Conservation (phyloP, 805 yeast genomes). For the Novakomyces olei region DNA sequence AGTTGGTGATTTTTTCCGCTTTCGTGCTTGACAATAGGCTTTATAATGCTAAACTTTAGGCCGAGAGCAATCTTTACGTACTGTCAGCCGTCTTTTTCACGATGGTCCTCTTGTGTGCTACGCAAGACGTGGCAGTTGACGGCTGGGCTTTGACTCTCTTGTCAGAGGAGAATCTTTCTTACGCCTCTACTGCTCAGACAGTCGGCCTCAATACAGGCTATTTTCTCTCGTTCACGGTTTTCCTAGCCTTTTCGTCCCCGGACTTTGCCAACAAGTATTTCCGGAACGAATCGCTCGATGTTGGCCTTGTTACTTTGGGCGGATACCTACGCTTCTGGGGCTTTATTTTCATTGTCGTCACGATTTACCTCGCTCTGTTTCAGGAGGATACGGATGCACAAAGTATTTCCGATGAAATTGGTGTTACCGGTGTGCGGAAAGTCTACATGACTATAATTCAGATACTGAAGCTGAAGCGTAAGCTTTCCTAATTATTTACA, state of each 20-base stretch:
- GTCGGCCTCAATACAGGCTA: constrained; percentile 87
- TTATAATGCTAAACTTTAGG: constrained; percentile 14
- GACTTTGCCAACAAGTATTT: constrained; percentile 80
- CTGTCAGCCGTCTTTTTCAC: constrained; percentile 55
- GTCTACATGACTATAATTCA: constrained; percentile 17
- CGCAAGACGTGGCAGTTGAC: constrained; percentile 96
- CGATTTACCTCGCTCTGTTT: constrained; percentile 35
- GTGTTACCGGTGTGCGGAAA: constrained; percentile 14
- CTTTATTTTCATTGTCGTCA: constrained; percentile 40
- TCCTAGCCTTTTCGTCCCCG: constrained; percentile 71
- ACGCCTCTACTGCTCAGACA: constrained; percentile 94
- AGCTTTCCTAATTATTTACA: too few species aligned
- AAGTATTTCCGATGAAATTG: constrained; percentile 12
- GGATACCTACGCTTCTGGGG: constrained; percentile 67
- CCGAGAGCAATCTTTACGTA: too few species aligned
- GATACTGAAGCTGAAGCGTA: constrained; percentile 24
- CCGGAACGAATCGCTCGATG: constrained; percentile 33
- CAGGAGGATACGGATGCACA: constrained; percentile 48
- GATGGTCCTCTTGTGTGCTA: constrained; percentile 74
- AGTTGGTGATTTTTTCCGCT: background rate
- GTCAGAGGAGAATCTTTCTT: constrained; percentile 54
- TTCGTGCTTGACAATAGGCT: background rate
- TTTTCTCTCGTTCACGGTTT: constrained; percentile 75
- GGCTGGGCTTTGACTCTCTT: constrained; percentile 94
- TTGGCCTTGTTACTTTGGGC: constrained; percentile 50